phyloP scores from a whole-genome alignment of 768 basidiomycete species.

The Suillus decipiens region DNA sequence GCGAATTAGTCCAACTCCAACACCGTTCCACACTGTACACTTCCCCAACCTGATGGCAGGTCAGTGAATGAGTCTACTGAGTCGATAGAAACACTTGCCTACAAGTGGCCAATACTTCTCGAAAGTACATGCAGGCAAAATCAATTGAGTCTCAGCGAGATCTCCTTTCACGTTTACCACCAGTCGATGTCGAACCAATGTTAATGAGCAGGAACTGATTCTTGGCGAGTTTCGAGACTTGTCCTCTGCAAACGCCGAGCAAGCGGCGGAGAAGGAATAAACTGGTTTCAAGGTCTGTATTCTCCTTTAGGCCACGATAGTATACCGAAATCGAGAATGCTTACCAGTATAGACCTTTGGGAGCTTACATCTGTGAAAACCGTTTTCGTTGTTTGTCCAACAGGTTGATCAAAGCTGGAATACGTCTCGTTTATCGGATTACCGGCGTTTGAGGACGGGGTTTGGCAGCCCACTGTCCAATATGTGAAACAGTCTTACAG shows the following conservation, averaged over 20 bases:
- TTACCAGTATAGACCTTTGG: conserved; percentile 90
- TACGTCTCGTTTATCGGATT: too few relatives aligned
- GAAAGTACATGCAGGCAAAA: conserved; percentile 94
- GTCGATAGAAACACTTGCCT: conserved; percentile 51
- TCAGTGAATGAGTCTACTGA: conserved; percentile 2
- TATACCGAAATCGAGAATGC: conserved; percentile 8
- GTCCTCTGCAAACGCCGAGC: conserved; percentile 97
- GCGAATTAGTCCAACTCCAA: conserved; percentile 71
- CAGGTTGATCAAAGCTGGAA: too few relatives aligned
- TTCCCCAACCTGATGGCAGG: conserved; percentile 57
- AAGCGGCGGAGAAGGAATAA: conserved; percentile 93
- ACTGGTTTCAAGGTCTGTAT: conserved; percentile 83
- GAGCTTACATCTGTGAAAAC: too few relatives aligned
- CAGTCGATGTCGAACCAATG: conserved; percentile 96
- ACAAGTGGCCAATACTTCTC: conserved; percentile 99
- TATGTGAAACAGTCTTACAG: too few relatives aligned
- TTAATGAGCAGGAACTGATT: conserved; percentile 94
- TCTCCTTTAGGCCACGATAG: background rate
- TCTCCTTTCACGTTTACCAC: conserved; percentile 96
- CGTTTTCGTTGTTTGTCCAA: too few relatives aligned
- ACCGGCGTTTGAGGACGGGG: too few relatives aligned
- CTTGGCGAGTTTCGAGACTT: conserved; percentile 88
- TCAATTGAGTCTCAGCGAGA: conserved; percentile 91
- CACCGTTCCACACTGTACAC: conserved; percentile 82
- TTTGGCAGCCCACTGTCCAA: too few relatives aligned